phyloP scores from a whole-genome alignment of 495 filamentous ascomycete species.

The Hypoxylon fuscum region DNA sequence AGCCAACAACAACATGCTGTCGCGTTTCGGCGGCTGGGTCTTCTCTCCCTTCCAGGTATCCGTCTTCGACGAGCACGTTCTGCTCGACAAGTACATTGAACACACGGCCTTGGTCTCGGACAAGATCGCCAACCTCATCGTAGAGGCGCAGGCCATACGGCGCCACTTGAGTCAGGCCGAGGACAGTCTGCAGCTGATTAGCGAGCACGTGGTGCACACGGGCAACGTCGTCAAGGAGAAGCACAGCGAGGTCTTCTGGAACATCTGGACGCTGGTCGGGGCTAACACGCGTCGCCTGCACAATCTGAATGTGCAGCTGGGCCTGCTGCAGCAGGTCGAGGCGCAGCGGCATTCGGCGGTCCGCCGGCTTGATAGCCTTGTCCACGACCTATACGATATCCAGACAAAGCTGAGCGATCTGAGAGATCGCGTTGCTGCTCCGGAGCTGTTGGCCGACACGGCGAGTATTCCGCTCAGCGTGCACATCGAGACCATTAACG shows the following conservation, averaged over 20 bases:
- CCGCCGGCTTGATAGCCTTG: conserved; percentile 64
- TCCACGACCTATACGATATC: conserved; percentile 74
- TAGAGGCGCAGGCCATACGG: conserved; percentile 71
- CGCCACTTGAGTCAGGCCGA: conserved; percentile 67
- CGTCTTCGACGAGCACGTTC: conserved; percentile 59
- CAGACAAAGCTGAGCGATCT: conserved; percentile 71
- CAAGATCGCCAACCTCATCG: conserved; percentile 68
- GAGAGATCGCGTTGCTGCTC: conserved; percentile 68
- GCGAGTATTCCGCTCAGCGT: conserved; percentile 67
- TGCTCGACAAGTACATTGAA: conserved; percentile 69
- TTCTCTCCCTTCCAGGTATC: conserved; percentile 68
- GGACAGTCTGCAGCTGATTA: conserved; percentile 68
- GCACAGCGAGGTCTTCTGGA: conserved; percentile 67
- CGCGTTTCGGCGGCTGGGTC: conserved; percentile 43
- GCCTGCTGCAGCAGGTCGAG: conserved; percentile 65
- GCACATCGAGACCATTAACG: conserved; percentile 74
- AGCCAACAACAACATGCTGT: conserved; percentile 41
- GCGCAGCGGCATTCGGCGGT: conserved; percentile 67
- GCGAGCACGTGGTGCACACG: conserved; percentile 68
- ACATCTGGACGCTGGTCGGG: conserved; percentile 76
- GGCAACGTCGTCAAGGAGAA: conserved; percentile 56
- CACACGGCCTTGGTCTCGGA: conserved; percentile 71
- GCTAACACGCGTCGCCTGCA: conserved; percentile 63
- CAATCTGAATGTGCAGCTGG: conserved; percentile 66
- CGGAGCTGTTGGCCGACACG: conserved; percentile 57